phyloP scores from a whole-genome alignment of 225 moss, liverwort and hornwort species.

The Rhytidiadelphus loreus region DNA sequence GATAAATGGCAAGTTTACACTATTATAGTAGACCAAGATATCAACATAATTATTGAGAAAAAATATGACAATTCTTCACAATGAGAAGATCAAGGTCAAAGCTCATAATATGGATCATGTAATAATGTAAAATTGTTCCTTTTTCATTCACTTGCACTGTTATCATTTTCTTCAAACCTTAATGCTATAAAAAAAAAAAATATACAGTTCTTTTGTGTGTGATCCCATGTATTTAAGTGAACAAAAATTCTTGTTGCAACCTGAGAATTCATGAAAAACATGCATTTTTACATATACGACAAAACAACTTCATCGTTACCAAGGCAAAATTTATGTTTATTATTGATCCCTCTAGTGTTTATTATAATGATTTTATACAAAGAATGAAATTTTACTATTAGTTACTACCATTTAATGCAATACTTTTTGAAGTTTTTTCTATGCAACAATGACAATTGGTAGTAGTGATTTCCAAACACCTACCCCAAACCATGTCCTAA shows the following conservation, averaged over 20 bases:
- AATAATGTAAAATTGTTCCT: neutral
- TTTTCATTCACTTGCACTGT: neutral
- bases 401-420: neutral
- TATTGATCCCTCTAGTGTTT: neutral
- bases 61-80: neutral
- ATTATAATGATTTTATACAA: neutral
- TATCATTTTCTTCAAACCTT: too few species aligned
- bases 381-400: neutral
- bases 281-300: neutral
- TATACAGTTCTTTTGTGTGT: too few species aligned
- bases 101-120: neutral
- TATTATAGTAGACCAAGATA: neutral
- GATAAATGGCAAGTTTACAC: too few species aligned
- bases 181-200: too few species aligned
- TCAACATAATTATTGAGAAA: neutral
- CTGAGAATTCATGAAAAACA: rapidly evolving
- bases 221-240: rapidly evolving
- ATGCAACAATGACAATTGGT: neutral
- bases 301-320: neutral
- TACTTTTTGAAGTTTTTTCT: neutral
- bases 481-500: neutral
- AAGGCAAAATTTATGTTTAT: neutral
- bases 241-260: neutral
- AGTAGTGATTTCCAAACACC: too few species aligned
- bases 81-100: neutral